A percentile compares a stretch with the other conserved stretches of the same genome.
These are phyloP conservation scores for Erysimum cheiri DNA, from an alignment of 441 rosid genomes.

Conservation along the genomic window DNA sequence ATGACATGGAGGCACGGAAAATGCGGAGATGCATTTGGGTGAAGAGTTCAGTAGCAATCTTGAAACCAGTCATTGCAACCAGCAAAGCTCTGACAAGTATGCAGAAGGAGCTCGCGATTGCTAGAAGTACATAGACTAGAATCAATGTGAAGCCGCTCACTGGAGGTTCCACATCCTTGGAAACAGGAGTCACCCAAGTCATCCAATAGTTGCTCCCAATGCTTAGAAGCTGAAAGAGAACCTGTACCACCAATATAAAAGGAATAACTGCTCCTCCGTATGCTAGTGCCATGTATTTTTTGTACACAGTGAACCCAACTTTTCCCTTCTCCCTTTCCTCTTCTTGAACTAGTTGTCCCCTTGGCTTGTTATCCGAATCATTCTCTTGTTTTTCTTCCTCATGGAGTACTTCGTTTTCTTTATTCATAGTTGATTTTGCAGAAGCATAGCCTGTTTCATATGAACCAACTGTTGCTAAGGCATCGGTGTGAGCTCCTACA, in stretches of 20 bases:
- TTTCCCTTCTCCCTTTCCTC: constrained; percentile 92
- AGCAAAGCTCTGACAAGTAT: constrained; percentile 65
- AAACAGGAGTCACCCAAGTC: constrained; percentile 84
- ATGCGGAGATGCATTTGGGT: constrained; percentile 77
- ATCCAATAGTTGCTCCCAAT: constrained; percentile 94
- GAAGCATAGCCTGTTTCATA: constrained; percentile 44
- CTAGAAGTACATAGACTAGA: constrained; percentile 63
- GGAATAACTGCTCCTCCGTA: constrained; percentile 88
- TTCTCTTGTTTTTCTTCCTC: constrained; percentile 46
- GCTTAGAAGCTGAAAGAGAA: constrained; percentile 69
- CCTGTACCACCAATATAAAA: constrained; percentile 59
- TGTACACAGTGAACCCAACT: constrained; percentile 72
- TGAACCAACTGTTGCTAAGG: constrained; percentile 59
- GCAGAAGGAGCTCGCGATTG: constrained; percentile 73
- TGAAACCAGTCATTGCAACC: constrained; percentile 67
- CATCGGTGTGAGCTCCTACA: constrained; percentile 77
- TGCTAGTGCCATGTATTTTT: constrained; percentile 74
- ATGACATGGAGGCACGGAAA: constrained; percentile 90
- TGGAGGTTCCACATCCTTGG: constrained; percentile 58
- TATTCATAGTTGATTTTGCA: constrained; percentile 22
- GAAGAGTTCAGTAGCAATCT: constrained; percentile 83
- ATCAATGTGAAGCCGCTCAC: constrained; percentile 57
- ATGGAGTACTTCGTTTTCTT: constrained; percentile 37
- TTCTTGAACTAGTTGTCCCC: constrained; percentile 80
- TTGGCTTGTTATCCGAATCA: constrained; percentile 46